phyloP scores from a whole-genome alignment of 352 stramenopile genomes.

The Globisporangium apiculatum region DNA sequence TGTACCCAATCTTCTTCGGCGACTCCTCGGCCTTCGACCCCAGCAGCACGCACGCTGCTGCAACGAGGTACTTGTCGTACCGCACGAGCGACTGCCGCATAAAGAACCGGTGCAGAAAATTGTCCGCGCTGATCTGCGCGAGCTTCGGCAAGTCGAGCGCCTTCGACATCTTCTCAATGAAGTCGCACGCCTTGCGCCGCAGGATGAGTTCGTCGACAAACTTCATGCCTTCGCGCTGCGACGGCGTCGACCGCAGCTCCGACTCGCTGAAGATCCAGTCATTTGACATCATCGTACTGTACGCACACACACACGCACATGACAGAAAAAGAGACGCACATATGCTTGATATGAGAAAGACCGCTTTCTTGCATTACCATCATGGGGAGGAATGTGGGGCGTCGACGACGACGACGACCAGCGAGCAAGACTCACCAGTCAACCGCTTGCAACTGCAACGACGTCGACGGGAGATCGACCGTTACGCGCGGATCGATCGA shows the following conservation, averaged over 20 bases:
- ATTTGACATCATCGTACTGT: conserved; percentile 22
- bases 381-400: background rate
- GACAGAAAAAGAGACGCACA: no score
- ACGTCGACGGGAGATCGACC: no score
- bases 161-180: conserved; percentile 84
- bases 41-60: conserved; percentile 72
- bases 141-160: conserved; percentile 73
- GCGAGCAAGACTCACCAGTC: background rate
- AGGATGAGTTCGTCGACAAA: conserved; percentile 62
- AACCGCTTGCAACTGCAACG: background rate
- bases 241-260: conserved; percentile 61
- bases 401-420: background rate
- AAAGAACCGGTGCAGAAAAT: conserved; percentile 87
- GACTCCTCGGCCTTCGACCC: conserved; percentile 82
- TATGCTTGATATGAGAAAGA: no score
- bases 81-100: conserved; percentile 78
- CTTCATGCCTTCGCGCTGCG: conserved; percentile 70
- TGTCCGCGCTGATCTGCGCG: conserved; percentile 74
- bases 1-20: conserved; percentile 69
- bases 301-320: no score
- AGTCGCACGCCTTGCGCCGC: conserved; percentile 70
- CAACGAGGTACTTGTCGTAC: conserved; percentile 84
- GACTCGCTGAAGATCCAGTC: conserved; percentile 78
- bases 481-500: no score
- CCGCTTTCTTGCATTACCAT: background rate